These are phyloP conservation scores for Cutaneotrichosporon arboriforme DNA, from an alignment of 1,284 basidiomycete genomes.

Conservation along the genomic window DNA sequence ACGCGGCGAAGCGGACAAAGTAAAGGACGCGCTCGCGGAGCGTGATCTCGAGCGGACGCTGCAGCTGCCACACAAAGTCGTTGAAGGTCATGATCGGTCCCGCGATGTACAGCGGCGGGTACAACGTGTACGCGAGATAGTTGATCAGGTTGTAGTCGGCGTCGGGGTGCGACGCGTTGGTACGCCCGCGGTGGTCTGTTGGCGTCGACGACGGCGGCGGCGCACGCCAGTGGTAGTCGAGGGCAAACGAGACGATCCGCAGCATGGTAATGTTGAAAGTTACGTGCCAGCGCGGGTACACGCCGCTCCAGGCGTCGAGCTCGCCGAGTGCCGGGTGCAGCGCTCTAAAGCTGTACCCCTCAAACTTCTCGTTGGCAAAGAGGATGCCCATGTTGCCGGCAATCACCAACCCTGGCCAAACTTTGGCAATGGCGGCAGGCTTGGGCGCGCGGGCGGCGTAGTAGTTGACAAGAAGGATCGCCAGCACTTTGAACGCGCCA, in stretches of 20 bases:
- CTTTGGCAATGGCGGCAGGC: conserved; percentile 11
- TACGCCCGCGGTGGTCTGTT: conserved; percentile 51
- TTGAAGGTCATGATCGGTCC: conserved; percentile 97
- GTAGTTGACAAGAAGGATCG: conserved; percentile 69
- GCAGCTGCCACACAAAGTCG: conserved; percentile 72
- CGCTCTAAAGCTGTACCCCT: conserved; percentile 66
- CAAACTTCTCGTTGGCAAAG: conserved; percentile 69
- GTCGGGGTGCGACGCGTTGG: conserved; percentile 50
- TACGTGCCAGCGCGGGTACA: conserved; percentile 87
- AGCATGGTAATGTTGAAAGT: conserved; percentile 97
- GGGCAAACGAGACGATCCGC: conserved; percentile 81
- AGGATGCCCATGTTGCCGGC: conserved; percentile 71
- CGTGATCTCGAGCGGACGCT: conserved; percentile 51
- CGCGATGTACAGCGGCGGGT: conserved; percentile 90
- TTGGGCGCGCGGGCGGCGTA: conserved; percentile 55
- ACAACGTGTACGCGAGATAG: conserved; percentile 72
- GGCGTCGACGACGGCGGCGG: conserved; percentile 14
- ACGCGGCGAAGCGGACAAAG: conserved; percentile 64
- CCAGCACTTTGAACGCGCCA: conserved; percentile 72
- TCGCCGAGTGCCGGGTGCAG: conserved; percentile 57
- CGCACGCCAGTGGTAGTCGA: conserved; percentile 83
- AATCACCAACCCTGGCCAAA: conserved; percentile 42
- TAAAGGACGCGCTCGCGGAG: conserved; percentile 54
- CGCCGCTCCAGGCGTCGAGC: conserved; percentile 58
- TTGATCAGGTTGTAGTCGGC: conserved; percentile 56